phyloP scores from a whole-genome alignment of 176 grass and related monocot genomes.

The Carex scoparia region DNA sequence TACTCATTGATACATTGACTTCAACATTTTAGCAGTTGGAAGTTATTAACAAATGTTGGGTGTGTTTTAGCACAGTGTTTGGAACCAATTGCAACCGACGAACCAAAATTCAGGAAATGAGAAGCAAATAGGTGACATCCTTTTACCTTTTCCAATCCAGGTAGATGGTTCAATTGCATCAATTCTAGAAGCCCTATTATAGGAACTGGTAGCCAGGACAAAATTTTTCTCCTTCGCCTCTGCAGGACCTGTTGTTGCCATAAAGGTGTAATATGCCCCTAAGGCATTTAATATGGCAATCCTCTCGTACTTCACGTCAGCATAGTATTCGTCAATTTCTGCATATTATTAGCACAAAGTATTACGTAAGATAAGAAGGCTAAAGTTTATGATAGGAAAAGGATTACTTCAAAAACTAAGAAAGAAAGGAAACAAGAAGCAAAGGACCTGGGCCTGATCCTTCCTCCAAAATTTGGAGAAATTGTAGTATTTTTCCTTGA shows the following conservation, averaged over 20 bases:
- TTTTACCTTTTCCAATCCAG: conserved; percentile 86
- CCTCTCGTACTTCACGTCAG: conserved; percentile 91
- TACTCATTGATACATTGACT: neutral
- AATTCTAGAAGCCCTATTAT: conserved; percentile 94
- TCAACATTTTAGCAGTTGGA: neutral
- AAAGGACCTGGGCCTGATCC: conserved; percentile 81
- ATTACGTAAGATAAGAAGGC: conserved; percentile 19
- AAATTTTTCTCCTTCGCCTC: conserved; percentile 78
- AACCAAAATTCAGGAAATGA: conserved; percentile 14
- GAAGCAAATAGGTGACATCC: neutral
- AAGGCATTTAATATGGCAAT: conserved; percentile 90
- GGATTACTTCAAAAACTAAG: conserved; percentile 3
- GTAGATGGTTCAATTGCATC: conserved; percentile 83
- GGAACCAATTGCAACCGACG: neutral
- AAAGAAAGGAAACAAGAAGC: conserved; percentile 17
- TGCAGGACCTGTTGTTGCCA: conserved; percentile 68
- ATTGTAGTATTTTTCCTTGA: conserved; percentile 86
- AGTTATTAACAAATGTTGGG: neutral
- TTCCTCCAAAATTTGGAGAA: conserved; percentile 93
- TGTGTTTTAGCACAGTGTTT: neutral
- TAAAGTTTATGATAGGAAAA: neutral
- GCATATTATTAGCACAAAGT: conserved; percentile 10
- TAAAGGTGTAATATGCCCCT: conserved; percentile 78
- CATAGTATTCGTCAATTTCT: conserved; percentile 98
- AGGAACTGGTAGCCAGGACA: conserved; percentile 74